Base-by-base conservation (phyloP, 495 filamentous ascomycete genomes). In the Annulohypoxylon stygium region DNA sequence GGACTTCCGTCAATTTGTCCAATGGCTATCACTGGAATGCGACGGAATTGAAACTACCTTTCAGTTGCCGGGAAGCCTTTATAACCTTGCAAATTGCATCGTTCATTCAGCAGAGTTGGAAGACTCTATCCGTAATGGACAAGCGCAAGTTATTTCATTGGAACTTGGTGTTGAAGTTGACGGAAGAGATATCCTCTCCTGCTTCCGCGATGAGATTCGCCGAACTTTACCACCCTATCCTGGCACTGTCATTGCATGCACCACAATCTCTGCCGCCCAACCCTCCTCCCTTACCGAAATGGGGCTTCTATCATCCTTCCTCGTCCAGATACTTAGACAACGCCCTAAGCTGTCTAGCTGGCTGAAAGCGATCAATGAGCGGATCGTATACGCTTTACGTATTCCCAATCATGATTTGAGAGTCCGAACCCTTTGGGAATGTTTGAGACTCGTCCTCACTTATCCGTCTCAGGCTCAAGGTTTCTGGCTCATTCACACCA, bases 401-500 rank as follows among this genome's bases (percentile, higher is more conserved):
- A 41, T 4, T 2, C 18, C n/a, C 18, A 41, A 61, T 14, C 6
- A 3, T 11, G 45, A 67, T 12, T 30, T 53, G 8, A 60, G 4
- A 20, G 2, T 61, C 3, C 41, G 33, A 20, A 16, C 54, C 50
- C 34, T 67, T n/a, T 54, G 65, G 65, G 54, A 67, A 43, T 67
- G 55, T n/a, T 43, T 67, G 14, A 51, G 55, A 60, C 20, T 48
- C 10, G 20, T 48, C 11, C 61, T 67, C 7, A 11, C 54, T 53
- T 12, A 43, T 34, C 6, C 23, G 7, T 61, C 45, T 43, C 12
- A 43, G 45, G 39, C 33, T 39, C 65, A 51, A 43, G 43, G 54
- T 14, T 67, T 67, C 45, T 67, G 65, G 65, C 25, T 67, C 54
- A 60, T 67, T 16, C 45, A 67, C 33, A 41, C 65, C 0, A 67